Conservation (phyloP, 2,329 filamentous ascomycete species). For the Diaporthe sp. region DNA sequence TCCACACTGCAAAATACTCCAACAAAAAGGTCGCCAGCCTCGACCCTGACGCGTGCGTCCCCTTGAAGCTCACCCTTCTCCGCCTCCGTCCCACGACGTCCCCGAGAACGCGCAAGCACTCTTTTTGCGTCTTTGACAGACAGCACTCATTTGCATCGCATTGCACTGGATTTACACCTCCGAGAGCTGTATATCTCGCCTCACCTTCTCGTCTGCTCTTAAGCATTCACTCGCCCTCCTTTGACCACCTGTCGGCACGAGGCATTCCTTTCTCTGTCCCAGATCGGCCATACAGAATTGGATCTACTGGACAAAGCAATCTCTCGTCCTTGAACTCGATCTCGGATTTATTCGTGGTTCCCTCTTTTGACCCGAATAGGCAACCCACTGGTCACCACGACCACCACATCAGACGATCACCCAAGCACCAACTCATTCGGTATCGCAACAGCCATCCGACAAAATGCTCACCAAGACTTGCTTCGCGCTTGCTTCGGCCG, state of each 20-base stretch:
- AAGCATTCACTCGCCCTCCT: conserved; percentile 34
- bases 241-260: conserved; percentile 34
- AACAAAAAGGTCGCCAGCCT: conserved; percentile 41
- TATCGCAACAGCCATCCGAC: conserved; percentile 39
- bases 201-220: not conserved
- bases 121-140: conserved; percentile 68
- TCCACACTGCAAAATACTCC: conserved; percentile 13
- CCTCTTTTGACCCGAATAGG: conserved; percentile 1
- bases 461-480: conserved; percentile 61
- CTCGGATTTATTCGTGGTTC: not conserved
- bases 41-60: conserved; percentile 33
- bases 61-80: not conserved
- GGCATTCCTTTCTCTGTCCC: conserved; percentile 37
- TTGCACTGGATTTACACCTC: conserved; percentile 3
- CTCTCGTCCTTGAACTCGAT: not conserved
- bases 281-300: not conserved
- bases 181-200: not conserved
- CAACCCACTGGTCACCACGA: conserved; percentile 20
- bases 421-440: not conserved
- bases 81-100: conserved; percentile 17
- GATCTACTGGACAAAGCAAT: conserved; percentile 32
- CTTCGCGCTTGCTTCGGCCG: conserved; percentile 58
- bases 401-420: not conserved
- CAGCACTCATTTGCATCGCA: conserved; percentile 46
- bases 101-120: conserved; percentile 20